phyloP scores from a whole-genome alignment of 1,284 basidiomycete genomes.

The Cutaneotrichosporon mucoides region DNA sequence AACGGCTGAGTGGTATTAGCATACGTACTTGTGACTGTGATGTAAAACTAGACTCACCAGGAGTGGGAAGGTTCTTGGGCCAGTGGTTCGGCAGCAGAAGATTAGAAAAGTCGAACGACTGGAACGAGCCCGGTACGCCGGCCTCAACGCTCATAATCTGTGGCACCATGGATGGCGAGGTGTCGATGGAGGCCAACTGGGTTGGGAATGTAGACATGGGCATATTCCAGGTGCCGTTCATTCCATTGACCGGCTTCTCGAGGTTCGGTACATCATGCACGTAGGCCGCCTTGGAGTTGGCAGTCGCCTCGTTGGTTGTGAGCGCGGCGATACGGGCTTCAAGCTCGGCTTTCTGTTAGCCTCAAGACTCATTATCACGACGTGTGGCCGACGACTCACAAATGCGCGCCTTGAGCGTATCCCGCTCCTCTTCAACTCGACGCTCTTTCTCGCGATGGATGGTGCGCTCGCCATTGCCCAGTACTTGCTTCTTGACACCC shows the following conservation, averaged over 20 bases:
- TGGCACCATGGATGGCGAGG: not conserved
- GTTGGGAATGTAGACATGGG: conserved; percentile 8
- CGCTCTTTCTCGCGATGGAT: conserved; percentile 23
- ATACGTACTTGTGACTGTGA: not conserved
- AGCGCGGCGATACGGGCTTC: conserved; percentile 30
- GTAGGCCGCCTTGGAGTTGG: not conserved
- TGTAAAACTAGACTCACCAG: conserved; percentile 18
- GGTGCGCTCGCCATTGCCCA: conserved; percentile 10
- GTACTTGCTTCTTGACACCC: conserved; percentile 8
- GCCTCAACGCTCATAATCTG: conserved; percentile 15
- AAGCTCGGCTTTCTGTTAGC: conserved; percentile 32
- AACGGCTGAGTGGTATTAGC: not conserved
- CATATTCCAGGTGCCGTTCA: conserved; percentile 6
- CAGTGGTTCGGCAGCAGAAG: conserved; percentile 38
- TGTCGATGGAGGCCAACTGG: conserved; percentile 1
- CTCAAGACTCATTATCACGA: too few relatives aligned
- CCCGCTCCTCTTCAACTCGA: conserved; percentile 30
- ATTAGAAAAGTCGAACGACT: conserved; percentile 27
- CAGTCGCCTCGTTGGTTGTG: conserved; percentile 9
- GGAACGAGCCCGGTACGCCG: conserved; percentile 12
- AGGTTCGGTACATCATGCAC: not conserved
- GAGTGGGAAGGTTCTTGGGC: conserved; percentile 41
- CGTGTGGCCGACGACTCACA: conserved; percentile 19
- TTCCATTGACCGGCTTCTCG: not conserved
- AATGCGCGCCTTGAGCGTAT: conserved; percentile 28